Evolutionary conservation across 75 land plant species (phyloP), one percentile per base, ranked within the genome.

Genomic region (Sequoiadendron giganteum): DNA sequence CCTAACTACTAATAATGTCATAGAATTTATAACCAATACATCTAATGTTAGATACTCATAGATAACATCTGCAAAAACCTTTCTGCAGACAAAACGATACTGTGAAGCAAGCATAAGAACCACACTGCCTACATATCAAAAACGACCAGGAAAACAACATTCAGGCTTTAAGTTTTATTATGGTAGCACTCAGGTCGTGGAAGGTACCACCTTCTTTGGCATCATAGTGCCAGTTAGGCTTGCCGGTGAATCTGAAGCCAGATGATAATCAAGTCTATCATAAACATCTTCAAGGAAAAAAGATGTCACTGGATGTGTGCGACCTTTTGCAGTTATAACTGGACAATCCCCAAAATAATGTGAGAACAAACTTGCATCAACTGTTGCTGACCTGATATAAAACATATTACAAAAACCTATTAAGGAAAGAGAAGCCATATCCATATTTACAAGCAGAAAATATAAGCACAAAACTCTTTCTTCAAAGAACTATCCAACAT

Each of bases 251-350:
- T 97, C 99, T 86, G 98, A 92, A 56, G 95, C 89, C 78, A 97
- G 96, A 86, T 47, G 89, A 82, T 97, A 97, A 30, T 92, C 89
- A 19, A 96, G 87, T 45, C 87, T 91, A 61, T 97, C 95, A 90
- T 96, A 94, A 89, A 96, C 79, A 90, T 97, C 98, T 88, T 97
- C 99, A 86, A 97, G 93, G 87, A 92, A 96, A 84, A 87, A 90
- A 16, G 93, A 89, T 45, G 95, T 85, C 87, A 97, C 99, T 65
- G 98, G 99, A 88, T 95, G 96, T 28, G 95, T 96, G 83, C 99
- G 94, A 4, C 99, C 99, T 88, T 92, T 86, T 45, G 95, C 96
- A 86, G 87, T 90, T 76, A 97, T 88, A 13, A 97, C 93, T 72
- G 99, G 99, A 90, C 98, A 97, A 73, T 91, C 70, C 15, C 95